Conservation (phyloP, 2,329 filamentous ascomycete genomes). For the Colletotrichum truncatum region DNA sequence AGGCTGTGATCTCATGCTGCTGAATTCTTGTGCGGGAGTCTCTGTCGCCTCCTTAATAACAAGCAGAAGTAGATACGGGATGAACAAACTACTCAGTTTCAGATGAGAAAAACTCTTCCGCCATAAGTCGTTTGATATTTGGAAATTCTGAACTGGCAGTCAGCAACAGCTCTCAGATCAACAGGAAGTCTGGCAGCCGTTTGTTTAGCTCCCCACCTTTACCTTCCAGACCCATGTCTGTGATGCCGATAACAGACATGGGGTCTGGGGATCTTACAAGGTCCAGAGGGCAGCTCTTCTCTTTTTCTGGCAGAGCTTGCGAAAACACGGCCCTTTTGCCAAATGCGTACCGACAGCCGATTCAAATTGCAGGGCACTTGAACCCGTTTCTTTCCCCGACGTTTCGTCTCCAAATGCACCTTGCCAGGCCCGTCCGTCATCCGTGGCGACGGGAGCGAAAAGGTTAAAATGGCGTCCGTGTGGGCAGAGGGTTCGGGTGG, state of each 20-base stretch:
- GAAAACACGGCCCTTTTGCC: slow-evolving; percentile 25
- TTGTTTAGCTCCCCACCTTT: slow-evolving; percentile 9
- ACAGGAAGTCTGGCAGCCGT: background rate
- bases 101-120: background rate
- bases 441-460: slow-evolving; percentile 23
- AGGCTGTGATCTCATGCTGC: too few species aligned
- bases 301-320: slow-evolving; percentile 33
- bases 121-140: slow-evolving; percentile 1
- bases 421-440: slow-evolving; percentile 9
- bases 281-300: slow-evolving; percentile 17
- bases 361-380: slow-evolving; percentile 8
- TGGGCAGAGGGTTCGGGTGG: slow-evolving; percentile 2
- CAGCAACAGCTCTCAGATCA: background rate
- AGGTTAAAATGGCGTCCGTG: slow-evolving; percentile 26
- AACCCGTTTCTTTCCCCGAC: slow-evolving; percentile 7
- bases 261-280: slow-evolving; percentile 22
- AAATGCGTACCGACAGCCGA: slow-evolving; percentile 19
- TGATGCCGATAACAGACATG: slow-evolving; percentile 20
- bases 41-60: too few species aligned
- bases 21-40: too few species aligned
- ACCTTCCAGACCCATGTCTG: background rate
- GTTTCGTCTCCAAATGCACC: slow-evolving; percentile 8
- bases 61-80: background rate
- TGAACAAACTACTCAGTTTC: background rate
- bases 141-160: background rate